A percentile compares a stretch with the other conserved stretches of the same genome.
These are phyloP conservation scores for Xylaria scruposa DNA, from an alignment of 495 filamentous ascomycete genomes.

Conservation along the genomic window DNA sequence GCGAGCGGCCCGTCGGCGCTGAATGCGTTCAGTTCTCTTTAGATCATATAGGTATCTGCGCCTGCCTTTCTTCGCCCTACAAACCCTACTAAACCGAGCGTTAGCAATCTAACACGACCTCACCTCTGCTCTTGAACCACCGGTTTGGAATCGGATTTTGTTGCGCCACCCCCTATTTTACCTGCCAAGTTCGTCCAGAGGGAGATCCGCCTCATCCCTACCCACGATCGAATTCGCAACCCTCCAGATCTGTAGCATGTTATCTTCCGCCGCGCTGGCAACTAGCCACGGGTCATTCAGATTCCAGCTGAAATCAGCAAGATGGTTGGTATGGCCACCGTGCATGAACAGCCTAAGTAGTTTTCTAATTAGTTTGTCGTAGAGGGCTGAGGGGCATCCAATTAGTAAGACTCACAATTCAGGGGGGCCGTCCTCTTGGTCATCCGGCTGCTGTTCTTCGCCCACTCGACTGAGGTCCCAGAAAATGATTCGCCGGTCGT, in stretches of 20 bases:
- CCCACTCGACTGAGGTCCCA: constrained; percentile 93
- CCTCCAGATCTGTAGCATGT: constrained; percentile 95
- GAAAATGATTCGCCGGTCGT: constrained; percentile 92
- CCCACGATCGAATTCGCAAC: constrained; percentile 89
- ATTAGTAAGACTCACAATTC: constrained; percentile 72
- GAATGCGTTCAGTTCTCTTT: constrained; percentile 18
- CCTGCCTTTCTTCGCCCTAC: constrained; percentile 14
- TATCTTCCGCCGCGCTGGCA: constrained; percentile 94
- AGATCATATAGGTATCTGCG: constrained; percentile 27
- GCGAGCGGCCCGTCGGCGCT: constrained; percentile 13
- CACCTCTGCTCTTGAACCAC: background rate
- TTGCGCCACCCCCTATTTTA: constrained; percentile 26
- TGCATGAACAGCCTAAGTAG: constrained; percentile 88
- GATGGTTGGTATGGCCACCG: constrained; percentile 94
- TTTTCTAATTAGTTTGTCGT: constrained; percentile 34
- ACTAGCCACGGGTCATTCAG: constrained; percentile 94
- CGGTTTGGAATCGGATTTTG: constrained; percentile 8
- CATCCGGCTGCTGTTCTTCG: constrained; percentile 92
- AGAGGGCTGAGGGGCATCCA: background rate
- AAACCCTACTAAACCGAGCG: constrained; percentile 13
- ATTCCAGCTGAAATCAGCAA: constrained; percentile 98
- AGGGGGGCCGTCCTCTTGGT: constrained; percentile 94
- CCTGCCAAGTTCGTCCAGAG: constrained; percentile 76
- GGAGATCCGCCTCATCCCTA: constrained; percentile 78
- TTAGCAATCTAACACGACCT: constrained; percentile 13